These are phyloP conservation scores for Claviceps sp. DNA, from an alignment of 2,329 filamentous ascomycete species.

Conservation along the genomic window DNA sequence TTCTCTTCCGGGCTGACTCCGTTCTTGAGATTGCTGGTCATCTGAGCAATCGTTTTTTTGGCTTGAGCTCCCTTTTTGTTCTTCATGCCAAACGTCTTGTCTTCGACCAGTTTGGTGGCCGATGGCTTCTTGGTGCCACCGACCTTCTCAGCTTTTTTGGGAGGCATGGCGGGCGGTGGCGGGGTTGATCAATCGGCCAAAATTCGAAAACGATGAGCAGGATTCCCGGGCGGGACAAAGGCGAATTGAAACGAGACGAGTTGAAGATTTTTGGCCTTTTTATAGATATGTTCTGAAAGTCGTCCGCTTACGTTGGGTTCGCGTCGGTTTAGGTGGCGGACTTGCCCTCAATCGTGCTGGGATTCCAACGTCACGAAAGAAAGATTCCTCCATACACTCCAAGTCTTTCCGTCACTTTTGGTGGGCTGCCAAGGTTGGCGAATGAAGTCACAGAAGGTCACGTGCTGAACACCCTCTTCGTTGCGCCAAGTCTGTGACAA, in stretches of 20 bases:
- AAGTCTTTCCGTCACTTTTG: constrained; percentile 9
- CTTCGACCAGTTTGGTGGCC: constrained; percentile 57
- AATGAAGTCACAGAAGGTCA: constrained; percentile 15
- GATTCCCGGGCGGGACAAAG: background rate
- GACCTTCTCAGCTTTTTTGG: constrained; percentile 48
- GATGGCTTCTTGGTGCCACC: constrained; percentile 41
- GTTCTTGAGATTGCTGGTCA: constrained; percentile 58
- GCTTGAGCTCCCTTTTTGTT: constrained; percentile 94
- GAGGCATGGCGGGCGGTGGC: constrained; percentile 49
- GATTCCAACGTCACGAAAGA: constrained; percentile 7
- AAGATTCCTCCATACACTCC: background rate
- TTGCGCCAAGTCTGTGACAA: background rate
- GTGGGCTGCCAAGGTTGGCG: constrained; percentile 10
- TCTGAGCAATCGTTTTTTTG: constrained; percentile 79
- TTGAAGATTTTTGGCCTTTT: background rate
- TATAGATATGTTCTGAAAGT: background rate
- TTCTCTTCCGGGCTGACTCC: constrained; percentile 82
- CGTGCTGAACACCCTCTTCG: constrained; percentile 9
- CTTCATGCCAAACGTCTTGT: constrained; percentile 99
- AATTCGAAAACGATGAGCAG: background rate
- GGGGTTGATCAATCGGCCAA: constrained; percentile 7
- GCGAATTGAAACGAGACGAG: background rate
- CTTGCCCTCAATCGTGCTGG: background rate
- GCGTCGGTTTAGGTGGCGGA: background rate
- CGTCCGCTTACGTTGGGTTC: background rate